These are phyloP conservation scores for Petrea volubilis DNA, from an alignment of 257 asterid species.

Conservation along the genomic window DNA sequence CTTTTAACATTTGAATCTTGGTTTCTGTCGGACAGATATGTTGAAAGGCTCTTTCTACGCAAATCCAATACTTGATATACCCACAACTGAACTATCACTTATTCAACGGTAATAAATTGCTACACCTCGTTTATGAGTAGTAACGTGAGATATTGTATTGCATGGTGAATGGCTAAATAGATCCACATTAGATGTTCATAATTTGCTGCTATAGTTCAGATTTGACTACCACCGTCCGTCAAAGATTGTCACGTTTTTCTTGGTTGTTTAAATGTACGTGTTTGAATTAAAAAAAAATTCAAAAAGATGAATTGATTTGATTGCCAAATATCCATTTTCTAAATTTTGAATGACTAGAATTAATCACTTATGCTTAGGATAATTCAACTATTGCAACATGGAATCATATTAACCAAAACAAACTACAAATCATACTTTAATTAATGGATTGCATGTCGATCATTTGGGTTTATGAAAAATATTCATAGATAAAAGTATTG, in stretches of 20 bases:
- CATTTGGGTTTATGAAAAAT: not conserved
- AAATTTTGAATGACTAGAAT: not conserved
- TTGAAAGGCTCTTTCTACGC: constrained; percentile 92
- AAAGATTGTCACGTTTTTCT: not conserved
- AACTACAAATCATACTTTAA: not conserved
- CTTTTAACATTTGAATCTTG: constrained; percentile 3
- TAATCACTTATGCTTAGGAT: not conserved
- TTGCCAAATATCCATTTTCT: not conserved
- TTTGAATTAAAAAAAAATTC: not conserved
- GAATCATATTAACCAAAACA: not conserved
- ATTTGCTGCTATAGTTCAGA: not conserved
- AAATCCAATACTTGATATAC: constrained; percentile 73
- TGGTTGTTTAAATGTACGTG: not conserved
- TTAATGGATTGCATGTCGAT: not conserved
- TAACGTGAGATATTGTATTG: not conserved
- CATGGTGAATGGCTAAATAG: not conserved
- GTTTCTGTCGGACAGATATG: constrained; percentile 53
- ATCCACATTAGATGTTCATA: constrained; percentile 2
- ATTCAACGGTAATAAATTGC: constrained; percentile 51
- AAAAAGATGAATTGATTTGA: not conserved
- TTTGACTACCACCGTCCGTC: not conserved
- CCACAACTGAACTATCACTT: constrained; percentile 65
- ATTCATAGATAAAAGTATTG: not conserved
- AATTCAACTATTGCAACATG: not conserved
- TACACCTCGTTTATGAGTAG: constrained; percentile 8